Base-by-base conservation (phyloP, 345 rosid species). In the Rhizophora apiculata region DNA sequence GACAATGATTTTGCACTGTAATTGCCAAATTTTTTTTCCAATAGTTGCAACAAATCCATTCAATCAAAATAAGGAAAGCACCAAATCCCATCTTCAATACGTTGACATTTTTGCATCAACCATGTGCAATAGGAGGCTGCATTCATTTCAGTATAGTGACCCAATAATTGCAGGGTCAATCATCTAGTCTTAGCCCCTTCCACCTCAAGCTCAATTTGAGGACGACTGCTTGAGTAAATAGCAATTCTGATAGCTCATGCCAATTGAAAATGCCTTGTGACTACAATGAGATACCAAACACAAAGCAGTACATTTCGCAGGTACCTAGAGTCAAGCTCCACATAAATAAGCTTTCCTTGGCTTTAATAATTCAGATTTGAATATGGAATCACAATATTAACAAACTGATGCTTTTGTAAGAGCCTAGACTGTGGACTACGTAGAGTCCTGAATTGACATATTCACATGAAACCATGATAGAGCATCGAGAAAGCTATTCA, bases 401-500 rank as follows among this genome's bases (percentile, higher is more conserved):
- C 82, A 62, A 72, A 59, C 69, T 39, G 69, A 72, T 54, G 69
- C 55, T 56, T 52, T 56, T 65, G 68, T 65, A 68, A 71, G 51
- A 72, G 71, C 64, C 75, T 62, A 71, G 32, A 54, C 75, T 74
- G 69, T 26, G 72, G 81, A 68, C 72, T 72, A 64, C 43, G 56
- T 67, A 37, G n/a, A 69, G 55, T 58, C 76, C 68, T 57, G 64
- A 56, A 65, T 46, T 65, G 62, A 76, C 37, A 68, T 85, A 82
- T 82, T 79, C 85, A 85, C 86, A 81, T 43, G 59, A 20, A 71
- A 69, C 62, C 73, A 74, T 31, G 61, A 74, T 16, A 24, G 24
- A 52, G 57, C 54, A 62, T 37, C 58, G 62, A 59, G 51, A 67
- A 61, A 69, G 67, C 49, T 51, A 81, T 43, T 67, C 74, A 67